These are phyloP conservation scores for Bolboschoenoplectus hybrid DNA, from an alignment of 202 grass and related monocot species.

Conservation along the genomic window DNA sequence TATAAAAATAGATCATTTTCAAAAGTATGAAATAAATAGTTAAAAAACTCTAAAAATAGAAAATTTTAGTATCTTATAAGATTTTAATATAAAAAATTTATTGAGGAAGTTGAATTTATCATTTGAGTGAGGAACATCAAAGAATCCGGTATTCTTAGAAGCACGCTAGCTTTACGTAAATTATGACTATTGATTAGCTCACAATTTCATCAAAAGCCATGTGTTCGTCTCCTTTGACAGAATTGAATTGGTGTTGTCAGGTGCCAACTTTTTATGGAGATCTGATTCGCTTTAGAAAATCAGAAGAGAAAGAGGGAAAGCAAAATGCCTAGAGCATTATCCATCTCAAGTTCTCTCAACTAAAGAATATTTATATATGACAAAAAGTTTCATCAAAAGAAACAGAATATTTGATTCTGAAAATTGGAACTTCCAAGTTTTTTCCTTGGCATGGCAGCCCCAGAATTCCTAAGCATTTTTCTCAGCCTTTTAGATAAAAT, in stretches of 20 bases:
- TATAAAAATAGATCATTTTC: no score
- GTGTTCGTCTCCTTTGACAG: not conserved
- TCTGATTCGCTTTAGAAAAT: constrained; percentile 8
- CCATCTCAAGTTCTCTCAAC: not conserved
- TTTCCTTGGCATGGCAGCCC: not conserved
- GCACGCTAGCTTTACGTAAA: no score
- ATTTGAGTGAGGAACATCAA: no score
- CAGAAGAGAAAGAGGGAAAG: not conserved
- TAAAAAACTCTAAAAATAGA: no score
- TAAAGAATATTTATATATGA: not conserved
- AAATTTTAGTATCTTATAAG: no score
- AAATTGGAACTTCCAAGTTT: not conserved
- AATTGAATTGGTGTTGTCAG: not conserved
- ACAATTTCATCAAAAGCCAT: not conserved
- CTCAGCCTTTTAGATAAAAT: not conserved
- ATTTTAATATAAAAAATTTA: no score
- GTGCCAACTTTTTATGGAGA: not conserved
- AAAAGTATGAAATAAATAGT: no score
- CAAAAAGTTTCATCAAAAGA: not conserved
- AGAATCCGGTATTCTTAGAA: no score
- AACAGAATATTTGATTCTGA: constrained; percentile 14
- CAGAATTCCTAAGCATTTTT: constrained; percentile 24
- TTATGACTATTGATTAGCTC: not conserved
- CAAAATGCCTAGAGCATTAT: not conserved
- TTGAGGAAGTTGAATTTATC: no score